Base-by-base conservation (phyloP, 805 yeast species). In the Metschnikowia corniflorae region DNA sequence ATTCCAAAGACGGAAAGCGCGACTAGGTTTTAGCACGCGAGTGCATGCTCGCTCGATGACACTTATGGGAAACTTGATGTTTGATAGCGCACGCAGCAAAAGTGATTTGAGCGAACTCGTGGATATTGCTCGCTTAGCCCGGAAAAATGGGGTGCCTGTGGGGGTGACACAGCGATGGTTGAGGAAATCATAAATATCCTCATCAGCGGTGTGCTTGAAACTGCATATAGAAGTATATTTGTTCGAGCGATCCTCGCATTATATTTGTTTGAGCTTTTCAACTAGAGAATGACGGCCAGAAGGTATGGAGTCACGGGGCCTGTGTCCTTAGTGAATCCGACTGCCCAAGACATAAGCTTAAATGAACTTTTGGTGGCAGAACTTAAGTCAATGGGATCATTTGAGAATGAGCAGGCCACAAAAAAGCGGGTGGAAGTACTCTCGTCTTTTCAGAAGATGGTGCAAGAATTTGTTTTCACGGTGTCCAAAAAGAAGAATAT, bases 361-460 rank as follows among this genome's bases (percentile, higher is more conserved):
- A 93, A 93, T 55, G 95, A 85, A 53, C 61, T 68, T 30, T 65
- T 93, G 58, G 79, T 93, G 30, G 75, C 72, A 35, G 97, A 88
- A 57, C 68, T 93, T 32, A 84, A 88, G 57, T 70, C 65, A 17
- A 85, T 85, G 50, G 91, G 89, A 3, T 87, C 96, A 1, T 93
- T 93, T 58, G 98, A 93, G 60, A 70, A 82, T 32, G 96, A 87
- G 54, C 74, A 68, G 10, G 97, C 86, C 35, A 86, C 97, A 0
- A 77, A 73, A 46, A 85, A 81, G 53, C 73, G 98, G 55, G 84
- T 79, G 2, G 78, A 82, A 44, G 91, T 86, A 7, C 70, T 93
- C 26, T 70, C 73, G 32, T 66, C 73, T 6, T 60, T 93, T 44
- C 97, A 93, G 57, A 71, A 77, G 44, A 54, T 93, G 51, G 76